These are phyloP conservation scores for Cerioporus squamosus DNA, from an alignment of 1,284 basidiomycete genomes.

Conservation along the genomic window DNA sequence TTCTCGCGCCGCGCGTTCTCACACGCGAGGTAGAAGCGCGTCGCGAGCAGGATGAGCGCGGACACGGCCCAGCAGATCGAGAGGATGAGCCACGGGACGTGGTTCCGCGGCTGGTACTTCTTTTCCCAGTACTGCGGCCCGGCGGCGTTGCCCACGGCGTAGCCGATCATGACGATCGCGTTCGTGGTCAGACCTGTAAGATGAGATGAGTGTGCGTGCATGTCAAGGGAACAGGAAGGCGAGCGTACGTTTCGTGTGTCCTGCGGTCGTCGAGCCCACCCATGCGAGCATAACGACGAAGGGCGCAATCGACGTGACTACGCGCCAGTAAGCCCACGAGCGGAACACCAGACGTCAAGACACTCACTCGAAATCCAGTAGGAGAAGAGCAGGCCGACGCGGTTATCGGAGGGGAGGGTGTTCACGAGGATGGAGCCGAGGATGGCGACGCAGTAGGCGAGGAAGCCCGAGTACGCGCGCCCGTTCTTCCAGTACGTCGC, in stretches of 20 bases:
- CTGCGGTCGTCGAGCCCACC: slow-evolving; percentile 69
- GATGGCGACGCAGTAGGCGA: slow-evolving; percentile 65
- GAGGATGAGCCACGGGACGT: slow-evolving; percentile 72
- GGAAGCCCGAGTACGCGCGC: slow-evolving; percentile 60
- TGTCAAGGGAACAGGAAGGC: not conserved
- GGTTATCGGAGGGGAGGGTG: slow-evolving; percentile 64
- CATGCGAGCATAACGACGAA: slow-evolving; percentile 76
- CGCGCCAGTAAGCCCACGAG: not conserved
- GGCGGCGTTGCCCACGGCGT: slow-evolving; percentile 73
- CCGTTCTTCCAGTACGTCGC: slow-evolving; percentile 62
- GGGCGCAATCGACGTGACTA: slow-evolving; percentile 68
- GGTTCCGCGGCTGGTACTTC: slow-evolving; percentile 69
- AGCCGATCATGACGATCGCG: slow-evolving; percentile 70
- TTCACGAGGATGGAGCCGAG: slow-evolving; percentile 68
- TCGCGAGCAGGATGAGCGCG: slow-evolving; percentile 52
- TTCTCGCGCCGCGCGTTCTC: slow-evolving; percentile 71
- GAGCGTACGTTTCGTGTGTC: slow-evolving; percentile 70
- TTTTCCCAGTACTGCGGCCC: slow-evolving; percentile 79
- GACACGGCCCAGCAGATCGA: slow-evolving; percentile 57
- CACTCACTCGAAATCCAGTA: slow-evolving; percentile 69
- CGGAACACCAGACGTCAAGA: not conserved
- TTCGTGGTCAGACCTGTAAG: slow-evolving; percentile 55
- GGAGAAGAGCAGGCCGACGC: slow-evolving; percentile 66
- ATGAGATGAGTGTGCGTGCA: not conserved
- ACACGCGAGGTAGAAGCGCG: slow-evolving; percentile 58